Conservation (phyloP, 345 rosid genomes). For the Lepidium didymum region DNA sequence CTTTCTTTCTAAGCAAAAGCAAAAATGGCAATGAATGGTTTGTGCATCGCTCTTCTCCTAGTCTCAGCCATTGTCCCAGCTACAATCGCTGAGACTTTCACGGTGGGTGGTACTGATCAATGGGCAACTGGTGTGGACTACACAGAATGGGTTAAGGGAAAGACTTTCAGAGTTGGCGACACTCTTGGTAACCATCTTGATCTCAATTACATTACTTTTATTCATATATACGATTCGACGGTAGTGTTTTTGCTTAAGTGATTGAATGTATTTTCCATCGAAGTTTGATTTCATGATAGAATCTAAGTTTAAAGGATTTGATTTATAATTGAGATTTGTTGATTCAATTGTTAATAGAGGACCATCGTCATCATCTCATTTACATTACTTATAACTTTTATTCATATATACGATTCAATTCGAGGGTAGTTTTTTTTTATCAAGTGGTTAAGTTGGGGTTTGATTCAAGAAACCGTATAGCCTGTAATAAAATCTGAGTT, state of each 20-base stretch:
- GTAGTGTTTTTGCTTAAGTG: too few relatives aligned
- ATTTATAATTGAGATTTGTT: too few relatives aligned
- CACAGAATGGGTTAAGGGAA: conserved; percentile 15
- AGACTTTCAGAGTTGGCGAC: conserved; percentile 35
- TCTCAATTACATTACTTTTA: not conserved
- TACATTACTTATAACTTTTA: not conserved
- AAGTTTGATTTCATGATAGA: too few relatives aligned
- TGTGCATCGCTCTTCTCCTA: conserved; percentile 13
- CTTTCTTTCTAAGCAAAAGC: not conserved
- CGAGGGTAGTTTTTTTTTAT: too few relatives aligned
- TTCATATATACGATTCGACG: not conserved
- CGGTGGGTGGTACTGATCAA: not conserved
- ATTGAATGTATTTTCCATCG: too few relatives aligned
- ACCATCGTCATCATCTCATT: not conserved
- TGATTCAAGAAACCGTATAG: too few relatives aligned
- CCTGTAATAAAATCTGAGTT: too few relatives aligned
- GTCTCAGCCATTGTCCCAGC: conserved; percentile 26
- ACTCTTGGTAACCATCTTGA: conserved; percentile 13
- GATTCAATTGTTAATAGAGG: too few relatives aligned
- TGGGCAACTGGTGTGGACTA: conserved; percentile 21
- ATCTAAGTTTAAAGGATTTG: too few relatives aligned
- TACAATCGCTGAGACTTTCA: conserved; percentile 12
- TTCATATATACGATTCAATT: not conserved
- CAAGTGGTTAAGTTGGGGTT: too few relatives aligned
- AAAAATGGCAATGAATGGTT: conserved; percentile 17